phyloP scores from a whole-genome alignment of 2,329 filamentous ascomycete genomes.

The Chaetomium strumarium region DNA sequence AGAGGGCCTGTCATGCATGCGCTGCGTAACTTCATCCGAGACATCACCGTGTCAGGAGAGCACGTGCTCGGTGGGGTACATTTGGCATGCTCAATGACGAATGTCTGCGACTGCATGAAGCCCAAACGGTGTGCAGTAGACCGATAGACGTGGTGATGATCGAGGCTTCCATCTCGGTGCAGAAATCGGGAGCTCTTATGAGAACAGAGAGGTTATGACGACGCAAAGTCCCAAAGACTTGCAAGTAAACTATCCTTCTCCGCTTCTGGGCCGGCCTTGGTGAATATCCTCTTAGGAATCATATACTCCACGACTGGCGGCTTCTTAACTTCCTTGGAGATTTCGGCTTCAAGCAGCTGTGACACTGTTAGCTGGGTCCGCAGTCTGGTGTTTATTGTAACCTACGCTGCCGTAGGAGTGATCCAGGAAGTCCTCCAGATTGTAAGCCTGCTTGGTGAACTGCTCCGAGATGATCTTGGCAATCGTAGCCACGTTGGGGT shows the following conservation, averaged over 20 bases:
- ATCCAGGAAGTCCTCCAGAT: constrained; percentile 94
- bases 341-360: constrained; percentile 76
- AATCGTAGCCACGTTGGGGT: constrained; percentile 92
- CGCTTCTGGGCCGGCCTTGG: constrained; percentile 41
- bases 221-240: constrained; percentile 55
- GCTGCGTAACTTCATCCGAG: not conserved
- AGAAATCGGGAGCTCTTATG: not conserved
- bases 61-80: not conserved
- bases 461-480: constrained; percentile 92
- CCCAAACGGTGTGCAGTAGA: not conserved
- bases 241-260: constrained; percentile 51
- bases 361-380: constrained; percentile 29
- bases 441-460: constrained; percentile 93
- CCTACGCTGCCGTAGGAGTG: constrained; percentile 80
- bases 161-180: not conserved
- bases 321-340: constrained; percentile 78
- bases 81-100: not conserved
- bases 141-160: not conserved
- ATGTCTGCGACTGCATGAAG: not conserved
- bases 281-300: constrained; percentile 80
- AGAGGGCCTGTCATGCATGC: not conserved
- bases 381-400: constrained; percentile 21
- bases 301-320: constrained; percentile 86
- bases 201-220: constrained; percentile 5
- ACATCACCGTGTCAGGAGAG: not conserved